phyloP scores from a whole-genome alignment of 2,329 filamentous ascomycete species.

The Fusarium albosuccineum region DNA sequence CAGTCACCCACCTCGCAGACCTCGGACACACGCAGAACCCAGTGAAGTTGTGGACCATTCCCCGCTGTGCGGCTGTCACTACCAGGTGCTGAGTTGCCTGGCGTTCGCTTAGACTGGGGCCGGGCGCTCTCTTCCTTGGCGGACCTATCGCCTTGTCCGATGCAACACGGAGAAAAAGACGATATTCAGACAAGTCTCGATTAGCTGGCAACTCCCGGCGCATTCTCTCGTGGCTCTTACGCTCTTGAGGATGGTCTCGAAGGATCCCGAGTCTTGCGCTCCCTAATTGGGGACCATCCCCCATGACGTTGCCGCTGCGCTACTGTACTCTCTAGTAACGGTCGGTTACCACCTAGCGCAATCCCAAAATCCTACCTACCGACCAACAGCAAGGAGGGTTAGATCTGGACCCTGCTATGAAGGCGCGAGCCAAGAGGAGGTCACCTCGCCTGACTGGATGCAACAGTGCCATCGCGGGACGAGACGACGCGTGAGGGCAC shows the following conservation, averaged over 20 bases:
- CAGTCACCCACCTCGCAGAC: constrained; percentile 7
- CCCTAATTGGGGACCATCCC: constrained; percentile 14
- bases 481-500: constrained; percentile 43
- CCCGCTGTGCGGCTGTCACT: constrained; percentile 44
- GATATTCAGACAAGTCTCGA: constrained; percentile 2
- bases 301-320: constrained; percentile 30
- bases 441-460: constrained; percentile 44
- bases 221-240: background rate
- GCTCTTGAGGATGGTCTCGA: constrained; percentile 8
- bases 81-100: constrained; percentile 38
- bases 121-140: constrained; percentile 21
- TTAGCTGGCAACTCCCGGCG: background rate
- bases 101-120: constrained; percentile 33
- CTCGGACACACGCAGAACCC: constrained; percentile 3
- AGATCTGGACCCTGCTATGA: constrained; percentile 37
- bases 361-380: constrained; percentile 36
- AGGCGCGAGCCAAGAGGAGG: constrained; percentile 27
- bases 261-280: constrained; percentile 7
- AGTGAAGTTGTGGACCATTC: constrained; percentile 34
- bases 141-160: constrained; percentile 24
- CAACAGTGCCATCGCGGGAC: constrained; percentile 50
- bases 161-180: constrained; percentile 24
- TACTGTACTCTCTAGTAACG: constrained; percentile 26
- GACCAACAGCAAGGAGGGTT: constrained; percentile 24
- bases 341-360: constrained; percentile 34